Evolutionary conservation across 2,329 filamentous ascomycete genomes (phyloP), one percentile per base, ranked within the genome.

Genomic region (Akanthomyces uredinophilus): DNA sequence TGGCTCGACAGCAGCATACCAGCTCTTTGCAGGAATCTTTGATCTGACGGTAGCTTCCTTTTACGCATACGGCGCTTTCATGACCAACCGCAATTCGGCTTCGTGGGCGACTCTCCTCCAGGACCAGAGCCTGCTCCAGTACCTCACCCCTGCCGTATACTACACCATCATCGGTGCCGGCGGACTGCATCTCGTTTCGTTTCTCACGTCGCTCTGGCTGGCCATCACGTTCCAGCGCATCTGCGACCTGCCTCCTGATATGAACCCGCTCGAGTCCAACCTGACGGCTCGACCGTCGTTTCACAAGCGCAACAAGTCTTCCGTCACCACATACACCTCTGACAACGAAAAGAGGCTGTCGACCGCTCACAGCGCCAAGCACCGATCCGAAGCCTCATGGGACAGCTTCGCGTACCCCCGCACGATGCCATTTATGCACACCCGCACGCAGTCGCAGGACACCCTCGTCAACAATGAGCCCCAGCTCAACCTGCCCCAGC

Each of bases 221-320:
- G 86, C 87, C 18, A 72, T 90, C 58, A 84, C 89, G 67, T 98
- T 97, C 84, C 85, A 88, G 46, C 89, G 90, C 70, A 97, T 98
- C 69, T 81, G 87, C 5, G 80, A 82, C 22, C 83, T 97, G 72
- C 94, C 94, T 6, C 93, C 94, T 0, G 94, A 98, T 70, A 92
- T 96, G 90, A 98, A 98, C 72, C 94, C 94, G 1, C 81, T 98
- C 16, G 93, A 97, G 72, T 86, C 90, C 66, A 88, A 94, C 69
- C 78, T 96, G 63, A 97, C 92, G 1, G 87, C 91, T 13, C 85
- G 88, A 27, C 78, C 75, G 62, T 80, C 76, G 43, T 70, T 69
- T 54, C 92, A 96, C 76, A 93, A 92, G 79, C 86, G 89, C 70
- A 93, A 90, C 73, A 85, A 84, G 73, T 83, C 82, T 1, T 85